Evolutionary conservation across 495 filamentous ascomycete species (phyloP), one percentile per base, ranked within the genome.

Genomic region (Daldinia bambusicola): DNA sequence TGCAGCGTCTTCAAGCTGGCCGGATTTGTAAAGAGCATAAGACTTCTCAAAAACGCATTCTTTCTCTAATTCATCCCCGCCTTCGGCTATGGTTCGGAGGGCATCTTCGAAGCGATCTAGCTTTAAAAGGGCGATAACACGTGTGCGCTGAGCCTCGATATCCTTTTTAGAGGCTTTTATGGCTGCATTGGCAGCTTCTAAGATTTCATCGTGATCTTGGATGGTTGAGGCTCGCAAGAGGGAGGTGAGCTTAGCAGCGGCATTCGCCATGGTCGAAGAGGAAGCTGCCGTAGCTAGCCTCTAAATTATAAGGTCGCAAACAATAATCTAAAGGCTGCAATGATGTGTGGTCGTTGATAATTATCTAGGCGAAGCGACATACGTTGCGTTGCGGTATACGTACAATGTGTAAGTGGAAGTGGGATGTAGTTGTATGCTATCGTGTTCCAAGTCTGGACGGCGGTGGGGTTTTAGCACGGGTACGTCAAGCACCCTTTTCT

Each of bases 81-180:
- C 90, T 40, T 89, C 87, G 74, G 93, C 89, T 62, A 98, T 85
- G 36, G 89, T 87, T 48, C 88, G 89, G 55, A 97, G 83, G 22
- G 93, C 91, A 81, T 99, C 95, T 18, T 95, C 91, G 78, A 91
- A 98, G 64, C 94, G 93, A 77, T 99, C 96, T 56, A 98, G 89
- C 77, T 96, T 97, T 57, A 98, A 80, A 38, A 99, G 85, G 10
- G 95, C 94, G 40, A 98, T 91, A 9, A 90, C 85, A 69, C 92
- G 93, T 38, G 90, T 90, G 77, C 91, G 91, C 50, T 92, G 92
- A 6, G 92, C 90, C 26, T 90, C 84, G 31, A 84, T 53, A 67
- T 94, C 89, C 48, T 76, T 80, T 79, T 95, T 92, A 75, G 90
- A 89, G 52, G 92, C 90, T 70, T 91, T 90, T 75, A 97, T 89